These are phyloP conservation scores for Arachnopeziza araneosa DNA, from an alignment of 2,329 filamentous ascomycete species.

Conservation along the genomic window DNA sequence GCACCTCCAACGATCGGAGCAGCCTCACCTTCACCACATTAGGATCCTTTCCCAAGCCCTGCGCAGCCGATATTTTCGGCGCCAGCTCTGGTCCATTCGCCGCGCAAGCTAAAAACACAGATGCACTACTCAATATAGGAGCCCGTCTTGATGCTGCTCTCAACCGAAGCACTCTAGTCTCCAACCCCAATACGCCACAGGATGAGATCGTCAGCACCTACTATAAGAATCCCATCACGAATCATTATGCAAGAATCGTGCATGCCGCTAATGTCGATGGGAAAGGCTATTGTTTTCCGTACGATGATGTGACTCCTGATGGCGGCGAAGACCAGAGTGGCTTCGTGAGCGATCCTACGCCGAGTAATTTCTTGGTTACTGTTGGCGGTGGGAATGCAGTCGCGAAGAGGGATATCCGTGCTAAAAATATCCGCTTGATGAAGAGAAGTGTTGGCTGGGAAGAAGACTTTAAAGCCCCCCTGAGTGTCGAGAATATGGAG, in stretches of 20 bases:
- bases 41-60: conserved; percentile 49
- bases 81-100: conserved; percentile 59
- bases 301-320: conserved; percentile 60
- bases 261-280: conserved; percentile 55
- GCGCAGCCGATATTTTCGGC: conserved; percentile 57
- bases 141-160: conserved; percentile 72
- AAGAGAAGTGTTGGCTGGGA: conserved; percentile 7
- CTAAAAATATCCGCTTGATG: background rate
- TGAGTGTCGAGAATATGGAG: background rate
- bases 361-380: conserved; percentile 11
- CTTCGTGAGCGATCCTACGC: conserved; percentile 39
- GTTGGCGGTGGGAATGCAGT: conserved; percentile 19
- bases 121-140: conserved; percentile 46
- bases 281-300: conserved; percentile 64
- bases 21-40: conserved; percentile 37
- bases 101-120: conserved; percentile 29
- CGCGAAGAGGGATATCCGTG: conserved; percentile 5
- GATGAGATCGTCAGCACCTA: conserved; percentile 42
- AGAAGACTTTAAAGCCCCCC: conserved; percentile 6
- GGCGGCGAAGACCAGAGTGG: conserved; percentile 55
- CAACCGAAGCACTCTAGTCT: conserved; percentile 65
- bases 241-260: conserved; percentile 62
- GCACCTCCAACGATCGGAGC: conserved; percentile 10
- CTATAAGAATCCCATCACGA: conserved; percentile 51
- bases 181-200: conserved; percentile 46